Percentiles rank a stretch among this genome's conserved stretches.
phyloP scores from a whole-genome alignment of 108 stramenopile genomes.

The Bacterosira constricta region DNA sequence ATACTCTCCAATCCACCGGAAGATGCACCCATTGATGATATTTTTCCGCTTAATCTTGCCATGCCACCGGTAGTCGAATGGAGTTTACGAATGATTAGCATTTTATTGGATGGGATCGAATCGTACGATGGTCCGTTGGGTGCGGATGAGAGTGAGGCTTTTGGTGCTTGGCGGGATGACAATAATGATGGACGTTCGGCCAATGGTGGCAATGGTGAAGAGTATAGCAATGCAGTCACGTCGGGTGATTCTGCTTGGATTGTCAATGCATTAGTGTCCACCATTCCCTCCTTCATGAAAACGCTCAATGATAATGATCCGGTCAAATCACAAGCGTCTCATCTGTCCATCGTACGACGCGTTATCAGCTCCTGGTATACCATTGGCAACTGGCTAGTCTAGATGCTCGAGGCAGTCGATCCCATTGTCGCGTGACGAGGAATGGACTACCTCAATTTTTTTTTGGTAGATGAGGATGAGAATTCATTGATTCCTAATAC shows the following conservation, averaged over 20 bases:
- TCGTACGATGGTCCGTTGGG: slow-evolving; percentile 31
- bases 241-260: slow-evolving; percentile 43
- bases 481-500: slow-evolving; percentile 38
- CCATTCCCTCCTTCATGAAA: slow-evolving; percentile 43
- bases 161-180: slow-evolving; percentile 32
- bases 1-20: slow-evolving; percentile 36
- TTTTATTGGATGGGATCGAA: slow-evolving; percentile 38
- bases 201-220: too few relatives aligned
- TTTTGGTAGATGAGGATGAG: slow-evolving; percentile 43
- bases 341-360: slow-evolving; percentile 25
- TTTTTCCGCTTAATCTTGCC: slow-evolving; percentile 39
- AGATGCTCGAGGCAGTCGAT: slow-evolving; percentile 48
- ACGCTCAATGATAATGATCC: slow-evolving; percentile 45
- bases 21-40: slow-evolving; percentile 39
- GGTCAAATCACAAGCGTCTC: slow-evolving; percentile 26
- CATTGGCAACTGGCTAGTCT: slow-evolving; percentile 46
- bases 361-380: slow-evolving; percentile 36
- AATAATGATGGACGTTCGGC: slow-evolving; percentile 6
- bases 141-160: slow-evolving; percentile 31
- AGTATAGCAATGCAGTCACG: slow-evolving; percentile 6
- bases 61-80: slow-evolving; percentile 48
- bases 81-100: slow-evolving; percentile 41
- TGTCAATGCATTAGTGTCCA: slow-evolving; percentile 33
- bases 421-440: slow-evolving; percentile 36
- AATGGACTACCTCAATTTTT: slow-evolving; percentile 45